These are phyloP conservation scores for Rubroboletus satanas DNA, from an alignment of 768 basidiomycete genomes.

Conservation along the genomic window DNA sequence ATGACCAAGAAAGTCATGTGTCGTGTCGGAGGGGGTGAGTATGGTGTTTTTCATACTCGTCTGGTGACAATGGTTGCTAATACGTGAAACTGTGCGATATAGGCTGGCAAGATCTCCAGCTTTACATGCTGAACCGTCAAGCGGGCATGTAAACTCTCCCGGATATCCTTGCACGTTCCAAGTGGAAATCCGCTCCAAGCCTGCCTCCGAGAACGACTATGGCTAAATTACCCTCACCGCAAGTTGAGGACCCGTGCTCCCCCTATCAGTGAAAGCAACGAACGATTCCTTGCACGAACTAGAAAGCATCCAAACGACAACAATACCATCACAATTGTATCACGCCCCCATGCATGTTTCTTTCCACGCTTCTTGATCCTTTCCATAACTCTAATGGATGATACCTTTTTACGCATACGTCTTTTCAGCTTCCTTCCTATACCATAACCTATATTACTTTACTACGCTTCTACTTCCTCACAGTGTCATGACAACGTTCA, in stretches of 20 bases:
- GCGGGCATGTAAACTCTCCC: conserved; percentile 49
- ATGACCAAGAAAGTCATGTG: conserved; percentile 85
- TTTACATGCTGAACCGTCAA: conserved; percentile 75
- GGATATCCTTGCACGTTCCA: background rate
- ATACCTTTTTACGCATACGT: background rate
- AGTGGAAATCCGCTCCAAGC: background rate
- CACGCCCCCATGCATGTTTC: conserved; percentile 18
- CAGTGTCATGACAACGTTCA: conserved; percentile 1
- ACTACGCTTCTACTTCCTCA: conserved; percentile 10
- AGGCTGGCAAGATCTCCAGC: conserved; percentile 79
- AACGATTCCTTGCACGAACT: conserved; percentile 26
- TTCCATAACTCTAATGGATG: conserved; percentile 1
- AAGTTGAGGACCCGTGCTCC: conserved; percentile 5
- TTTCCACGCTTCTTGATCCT: background rate
- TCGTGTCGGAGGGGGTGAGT: conserved; percentile 80
- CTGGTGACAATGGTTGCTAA: conserved; percentile 1
- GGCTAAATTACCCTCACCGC: background rate
- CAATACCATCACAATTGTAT: conserved; percentile 28
- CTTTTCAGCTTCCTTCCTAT: background rate
- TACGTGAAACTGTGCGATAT: background rate
- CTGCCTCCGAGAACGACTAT: background rate
- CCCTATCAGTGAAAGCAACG: conserved; percentile 10
- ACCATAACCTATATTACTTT: conserved; percentile 13
- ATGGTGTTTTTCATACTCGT: background rate
- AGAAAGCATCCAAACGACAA: conserved; percentile 26